Evolutionary conservation across 2,329 filamentous ascomycete species (phyloP).

Genomic region (Sclerotinia borealis): DNA sequence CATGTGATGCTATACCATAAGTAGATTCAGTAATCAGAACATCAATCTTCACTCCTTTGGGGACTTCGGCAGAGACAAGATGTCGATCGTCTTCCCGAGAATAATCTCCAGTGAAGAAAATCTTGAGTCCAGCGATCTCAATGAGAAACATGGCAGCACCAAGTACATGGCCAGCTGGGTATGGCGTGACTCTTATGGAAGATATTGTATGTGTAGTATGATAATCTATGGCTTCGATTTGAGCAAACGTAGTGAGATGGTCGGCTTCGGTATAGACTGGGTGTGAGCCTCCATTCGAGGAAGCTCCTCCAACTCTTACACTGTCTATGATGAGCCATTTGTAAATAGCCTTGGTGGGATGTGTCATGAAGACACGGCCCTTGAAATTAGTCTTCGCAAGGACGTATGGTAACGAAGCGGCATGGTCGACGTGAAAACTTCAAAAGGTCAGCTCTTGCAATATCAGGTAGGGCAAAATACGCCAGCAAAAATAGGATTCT

Average conservation of each 20-base stretch:
- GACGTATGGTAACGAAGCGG: conserved; percentile 96
- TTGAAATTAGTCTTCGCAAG: conserved; percentile 97
- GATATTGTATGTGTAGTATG: conserved; percentile 97
- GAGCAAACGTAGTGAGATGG: conserved; percentile 84
- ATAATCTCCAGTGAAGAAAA: conserved; percentile 97
- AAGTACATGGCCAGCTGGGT: conserved; percentile 94
- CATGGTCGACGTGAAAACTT: conserved; percentile 97
- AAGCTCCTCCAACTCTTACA: conserved; percentile 75
- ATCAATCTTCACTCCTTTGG: conserved; percentile 83
- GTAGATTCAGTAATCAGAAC: conserved; percentile 97
- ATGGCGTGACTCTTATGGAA: conserved; percentile 92
- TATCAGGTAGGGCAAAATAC: not conserved
- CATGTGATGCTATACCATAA: conserved; percentile 90
- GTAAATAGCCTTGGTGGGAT: conserved; percentile 98
- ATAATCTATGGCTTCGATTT: conserved; percentile 97
- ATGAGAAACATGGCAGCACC: conserved; percentile 98
- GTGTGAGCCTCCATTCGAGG: conserved; percentile 51
- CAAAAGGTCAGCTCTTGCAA: conserved; percentile 16
- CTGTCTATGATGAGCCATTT: conserved; percentile 99
- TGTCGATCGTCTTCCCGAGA: conserved; percentile 93
- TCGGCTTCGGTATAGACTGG: conserved; percentile 93
- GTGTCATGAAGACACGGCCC: conserved; percentile 97
- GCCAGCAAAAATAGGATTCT: conserved; percentile 16
- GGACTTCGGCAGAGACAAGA: conserved; percentile 88
- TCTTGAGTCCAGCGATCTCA: conserved; percentile 93